Evolutionary conservation across 768 basidiomycete species (phyloP).

Genomic region (Phanerochaete carnosa): DNA sequence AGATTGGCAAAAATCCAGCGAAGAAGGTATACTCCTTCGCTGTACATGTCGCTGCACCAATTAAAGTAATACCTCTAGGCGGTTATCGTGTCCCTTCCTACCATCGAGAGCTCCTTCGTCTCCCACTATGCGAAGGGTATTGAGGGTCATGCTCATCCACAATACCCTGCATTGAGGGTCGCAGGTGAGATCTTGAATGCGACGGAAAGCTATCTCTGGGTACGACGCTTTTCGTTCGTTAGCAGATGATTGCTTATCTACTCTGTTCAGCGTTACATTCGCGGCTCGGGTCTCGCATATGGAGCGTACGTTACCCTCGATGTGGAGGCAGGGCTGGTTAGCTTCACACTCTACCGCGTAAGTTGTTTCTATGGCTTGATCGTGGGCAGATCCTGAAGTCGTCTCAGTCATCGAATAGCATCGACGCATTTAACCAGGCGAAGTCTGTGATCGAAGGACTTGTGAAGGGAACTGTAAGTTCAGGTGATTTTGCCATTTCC

Average conservation of each 20-base stretch:
- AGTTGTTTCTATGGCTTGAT: constrained; percentile 20
- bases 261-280: constrained; percentile 68
- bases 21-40: constrained; percentile 50
- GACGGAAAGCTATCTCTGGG: constrained; percentile 94
- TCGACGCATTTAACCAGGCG: constrained; percentile 79
- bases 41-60: not conserved
- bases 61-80: constrained; percentile 42
- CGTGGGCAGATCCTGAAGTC: not conserved
- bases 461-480: constrained; percentile 74
- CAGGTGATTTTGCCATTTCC: not conserved
- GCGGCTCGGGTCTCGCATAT: constrained; percentile 93
- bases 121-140: constrained; percentile 77
- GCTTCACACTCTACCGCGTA: constrained; percentile 78
- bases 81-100: constrained; percentile 83
- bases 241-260: not conserved
- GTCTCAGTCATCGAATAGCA: constrained; percentile 71
- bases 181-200: constrained; percentile 87
- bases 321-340: constrained; percentile 72
- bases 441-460: constrained; percentile 74
- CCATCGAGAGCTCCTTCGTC: constrained; percentile 91
- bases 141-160: constrained; percentile 75
- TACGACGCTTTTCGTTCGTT: constrained; percentile 26
- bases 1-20: constrained; percentile 67
- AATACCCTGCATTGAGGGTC: constrained; percentile 83
- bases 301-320: constrained; percentile 78